Evolutionary conservation across 768 basidiomycete species (phyloP), one percentile per base, ranked within the genome.

Genomic region (Boletus rufocinnamomeus): DNA sequence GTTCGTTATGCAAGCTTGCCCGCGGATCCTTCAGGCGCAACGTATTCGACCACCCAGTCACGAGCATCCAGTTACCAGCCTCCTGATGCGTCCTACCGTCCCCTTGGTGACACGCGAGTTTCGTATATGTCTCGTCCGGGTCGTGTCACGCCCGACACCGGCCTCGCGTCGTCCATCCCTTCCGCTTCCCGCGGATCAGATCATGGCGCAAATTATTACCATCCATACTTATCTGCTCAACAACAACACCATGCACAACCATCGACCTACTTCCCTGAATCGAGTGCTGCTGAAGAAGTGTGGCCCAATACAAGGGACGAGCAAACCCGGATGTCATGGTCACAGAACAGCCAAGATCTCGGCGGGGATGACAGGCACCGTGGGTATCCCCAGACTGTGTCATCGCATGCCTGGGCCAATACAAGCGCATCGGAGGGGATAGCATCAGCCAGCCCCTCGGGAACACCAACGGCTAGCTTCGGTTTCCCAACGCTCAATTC

Each of bases 401-500:
- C 70, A 17, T 68, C 72, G 51, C 65, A 73, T 58, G 56, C 43
- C 54, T 73, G 72, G 72, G 23, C 59, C 41, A 60, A 41, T 43
- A 38, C 65, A 41, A 23, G 57, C 19, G 46, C 60, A 28, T 66
- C 74, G 16, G 70, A 68, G 52, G 66, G 57, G 46, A 60, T 73
- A 47, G 45, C 61, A 54, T 60, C 66, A 46, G 57, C 61, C 45
- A 62, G 59, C 43, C 54, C 70, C 54, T 63, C 68, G 50, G 68
- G 61, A 27, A 21, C 63, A 9, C 30, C 67, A 28, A 35, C 70
- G 38, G 66, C 70, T 38, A 58, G 45, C 46, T 79, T 67, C 65
- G 44, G 63, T 51, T 80, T 86, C 67, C 80, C 82, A 43, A 86
- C 85, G 17, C 77, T 85, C 40, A 84, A 71, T 60, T 77, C 84